Conservation (phyloP, 257 asterid genomes). For the Rauvolfia tetraphylla region DNA sequence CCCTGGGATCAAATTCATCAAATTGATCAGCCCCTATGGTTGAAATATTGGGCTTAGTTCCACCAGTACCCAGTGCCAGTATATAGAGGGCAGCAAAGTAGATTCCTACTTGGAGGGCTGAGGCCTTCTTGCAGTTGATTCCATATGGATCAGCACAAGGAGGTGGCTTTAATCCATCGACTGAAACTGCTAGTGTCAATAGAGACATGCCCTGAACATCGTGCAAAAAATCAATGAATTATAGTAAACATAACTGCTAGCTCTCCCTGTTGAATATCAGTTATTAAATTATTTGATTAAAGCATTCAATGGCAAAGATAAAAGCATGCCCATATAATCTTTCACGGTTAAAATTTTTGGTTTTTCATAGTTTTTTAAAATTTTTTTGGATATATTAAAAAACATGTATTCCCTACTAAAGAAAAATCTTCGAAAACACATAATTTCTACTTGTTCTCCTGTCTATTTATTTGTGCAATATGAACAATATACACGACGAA, state of each 20-base stretch:
- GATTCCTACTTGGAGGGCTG: conserved; percentile 53
- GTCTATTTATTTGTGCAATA: no score
- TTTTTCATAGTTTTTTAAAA: no score
- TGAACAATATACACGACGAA: no score
- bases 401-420: no score
- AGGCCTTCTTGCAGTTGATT: conserved; percentile 44
- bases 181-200: conserved; percentile 63
- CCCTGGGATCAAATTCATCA: conserved; percentile 74
- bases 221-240: neutral
- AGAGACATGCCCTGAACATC: conserved; percentile 66
- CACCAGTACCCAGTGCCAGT: conserved; percentile 79
- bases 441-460: no score
- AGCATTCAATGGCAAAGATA: no score
- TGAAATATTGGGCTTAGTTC: conserved; percentile 85
- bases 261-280: no score
- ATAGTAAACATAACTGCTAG: neutral
- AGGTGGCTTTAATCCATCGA: conserved; percentile 60
- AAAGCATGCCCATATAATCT: no score
- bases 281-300: no score
- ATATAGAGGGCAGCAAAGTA: conserved; percentile 74
- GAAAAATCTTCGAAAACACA: no score
- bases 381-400: no score
- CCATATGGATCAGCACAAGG: conserved; percentile 50
- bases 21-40: conserved; percentile 95
- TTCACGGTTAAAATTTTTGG: no score